These are phyloP conservation scores for Trametes punicea DNA, from an alignment of 768 basidiomycete species.

Conservation along the genomic window DNA sequence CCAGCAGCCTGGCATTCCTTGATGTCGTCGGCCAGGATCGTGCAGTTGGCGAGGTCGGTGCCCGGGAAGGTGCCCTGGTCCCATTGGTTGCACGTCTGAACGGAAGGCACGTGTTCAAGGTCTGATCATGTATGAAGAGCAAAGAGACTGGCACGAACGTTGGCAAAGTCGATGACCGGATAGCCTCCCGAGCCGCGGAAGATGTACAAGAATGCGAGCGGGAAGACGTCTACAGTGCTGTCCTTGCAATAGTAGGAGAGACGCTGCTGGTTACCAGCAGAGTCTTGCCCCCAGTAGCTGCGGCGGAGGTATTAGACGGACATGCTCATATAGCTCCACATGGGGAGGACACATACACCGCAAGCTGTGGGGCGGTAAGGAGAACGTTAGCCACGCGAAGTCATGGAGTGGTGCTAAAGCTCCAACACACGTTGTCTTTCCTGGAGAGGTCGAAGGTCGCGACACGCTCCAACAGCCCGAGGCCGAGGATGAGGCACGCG, in stretches of 20 bases:
- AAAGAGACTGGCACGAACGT: conserved; percentile 35
- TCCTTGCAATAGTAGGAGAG: conserved; percentile 38
- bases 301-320: not conserved
- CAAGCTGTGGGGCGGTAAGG: conserved; percentile 16
- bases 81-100: conserved; percentile 56
- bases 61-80: conserved; percentile 57
- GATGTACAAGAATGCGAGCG: conserved; percentile 56
- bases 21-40: conserved; percentile 57
- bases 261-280: conserved; percentile 36
- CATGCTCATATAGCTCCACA: not conserved
- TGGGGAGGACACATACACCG: conserved; percentile 22
- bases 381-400: not conserved
- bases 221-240: conserved; percentile 51
- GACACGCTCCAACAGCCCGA: conserved; percentile 13
- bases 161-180: conserved; percentile 58
- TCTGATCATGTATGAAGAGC: not conserved
- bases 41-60: conserved; percentile 58
- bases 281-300: conserved; percentile 57
- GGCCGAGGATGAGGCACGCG: conserved; percentile 2
- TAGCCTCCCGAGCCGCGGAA: conserved; percentile 56
- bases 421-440: conserved; percentile 14
- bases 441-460: conserved; percentile 15
- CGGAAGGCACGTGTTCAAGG: not conserved
- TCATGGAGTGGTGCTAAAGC: not conserved
- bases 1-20: conserved; percentile 50